Base-by-base conservation (phyloP, 352 stramenopile genomes). In the Pythium rhizo-oryzae region DNA sequence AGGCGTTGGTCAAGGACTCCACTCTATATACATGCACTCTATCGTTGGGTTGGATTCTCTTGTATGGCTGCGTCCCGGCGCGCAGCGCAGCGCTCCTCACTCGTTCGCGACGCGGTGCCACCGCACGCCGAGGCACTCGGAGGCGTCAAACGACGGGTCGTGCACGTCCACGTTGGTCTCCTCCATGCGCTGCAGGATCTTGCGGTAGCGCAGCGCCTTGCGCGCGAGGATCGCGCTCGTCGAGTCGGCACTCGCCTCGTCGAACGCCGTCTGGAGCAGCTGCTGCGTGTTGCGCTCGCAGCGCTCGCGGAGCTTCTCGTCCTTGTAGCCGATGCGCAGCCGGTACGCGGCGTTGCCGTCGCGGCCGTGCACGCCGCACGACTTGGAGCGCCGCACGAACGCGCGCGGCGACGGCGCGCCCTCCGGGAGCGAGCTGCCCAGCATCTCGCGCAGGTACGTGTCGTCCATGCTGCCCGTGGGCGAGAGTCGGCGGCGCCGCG, bases 121-220 rank as follows among this genome's bases (percentile, higher is more conserved):
- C 18, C 52, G 41, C 51, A 78, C 67, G 49, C 67, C 71, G 15
- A 78, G 65, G 50, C 70, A 73, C n/a, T 59, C 58, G 19, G 67
- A 71, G 16, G 68, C 53, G 49, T 78, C 63, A 30, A 78, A 75
- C 4, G 39, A 11, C 18, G 71, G 67, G 44, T 78, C 67, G 56
- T 62, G 16, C 9, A 75, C 46, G 56, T 78, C 67, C 8, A 67
- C 53, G 41, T 78, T 68, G 12, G 44, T 56, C 11, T 58, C 68
- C 43, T 78, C 71, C 59, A 78, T 64, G 33, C 59, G 69, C 43
- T 67, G 47, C 18, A 78, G 43, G 49, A 78, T 65, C 39, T 72
- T 75, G 59, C 62, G 71, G 63, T 75, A 78, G 33, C 63, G 49
- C 30, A 78, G 63, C 18, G 71, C 71, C 56, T 78, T 78, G 35